phyloP scores from a whole-genome alignment of 2,329 filamentous ascomycete species.

The Colletotrichum sidae region DNA sequence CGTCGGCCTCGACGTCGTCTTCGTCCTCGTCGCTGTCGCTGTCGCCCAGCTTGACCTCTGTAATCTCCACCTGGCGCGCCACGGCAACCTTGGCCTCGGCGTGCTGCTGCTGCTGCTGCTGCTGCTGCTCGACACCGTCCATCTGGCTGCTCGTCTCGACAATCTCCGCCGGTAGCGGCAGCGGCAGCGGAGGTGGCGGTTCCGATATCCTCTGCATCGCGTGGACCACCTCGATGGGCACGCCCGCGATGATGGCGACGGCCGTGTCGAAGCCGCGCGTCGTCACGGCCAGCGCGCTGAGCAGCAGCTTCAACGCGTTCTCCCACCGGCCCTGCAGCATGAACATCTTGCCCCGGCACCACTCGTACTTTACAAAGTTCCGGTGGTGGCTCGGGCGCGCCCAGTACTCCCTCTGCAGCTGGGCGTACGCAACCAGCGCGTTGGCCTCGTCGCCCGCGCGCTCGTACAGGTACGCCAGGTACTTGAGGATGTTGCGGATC shows the following conservation, averaged over 20 bases:
- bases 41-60: neutral
- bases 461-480: constrained; percentile 38
- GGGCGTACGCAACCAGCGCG: constrained; percentile 34
- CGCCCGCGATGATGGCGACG: constrained; percentile 23
- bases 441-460: constrained; percentile 22
- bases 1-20: neutral
- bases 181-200: no score
- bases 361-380: constrained; percentile 36
- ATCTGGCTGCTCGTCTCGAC: constrained; percentile 1
- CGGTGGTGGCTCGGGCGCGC: constrained; percentile 23
- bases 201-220: constrained; percentile 15
- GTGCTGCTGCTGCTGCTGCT: neutral
- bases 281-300: constrained; percentile 32
- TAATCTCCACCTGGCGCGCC: constrained; percentile 6
- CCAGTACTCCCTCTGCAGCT: constrained; percentile 37
- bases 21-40: neutral
- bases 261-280: constrained; percentile 27
- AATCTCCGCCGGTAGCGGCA: neutral
- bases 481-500: constrained; percentile 36
- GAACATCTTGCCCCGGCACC: constrained; percentile 38
- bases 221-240: constrained; percentile 25
- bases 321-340: constrained; percentile 35
- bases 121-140: neutral
- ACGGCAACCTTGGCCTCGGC: neutral
- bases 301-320: constrained; percentile 33